Evolutionary conservation across 1,284 basidiomycete species (phyloP).

Genomic region (Sanghuangporus sanghuang): DNA sequence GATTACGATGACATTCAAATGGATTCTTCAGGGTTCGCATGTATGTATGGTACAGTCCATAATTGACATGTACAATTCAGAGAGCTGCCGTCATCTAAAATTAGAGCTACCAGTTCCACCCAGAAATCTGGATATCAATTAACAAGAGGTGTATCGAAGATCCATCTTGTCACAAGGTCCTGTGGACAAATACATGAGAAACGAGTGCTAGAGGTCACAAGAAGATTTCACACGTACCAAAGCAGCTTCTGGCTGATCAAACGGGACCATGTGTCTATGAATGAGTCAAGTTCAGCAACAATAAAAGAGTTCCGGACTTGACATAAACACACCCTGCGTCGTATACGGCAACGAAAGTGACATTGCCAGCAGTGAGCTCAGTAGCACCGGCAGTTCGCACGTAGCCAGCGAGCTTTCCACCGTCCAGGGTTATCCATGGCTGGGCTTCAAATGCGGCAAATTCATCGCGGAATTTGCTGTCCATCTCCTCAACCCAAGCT

Average conservation of each 20-base stretch:
- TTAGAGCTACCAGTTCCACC: neutral
- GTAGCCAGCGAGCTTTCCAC: conserved; percentile 45
- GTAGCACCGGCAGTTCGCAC: conserved; percentile 59
- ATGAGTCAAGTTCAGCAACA: conserved; percentile 5
- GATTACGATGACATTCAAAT: neutral
- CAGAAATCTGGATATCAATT: neutral
- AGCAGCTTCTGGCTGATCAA: conserved; percentile 77
- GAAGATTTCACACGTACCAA: conserved; percentile 26
- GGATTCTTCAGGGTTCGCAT: neutral
- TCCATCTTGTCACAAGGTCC: conserved; percentile 50
- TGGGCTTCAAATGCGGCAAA: conserved; percentile 48
- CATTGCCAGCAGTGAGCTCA: conserved; percentile 61
- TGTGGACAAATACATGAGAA: conserved; percentile 15
- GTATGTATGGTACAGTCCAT: neutral
- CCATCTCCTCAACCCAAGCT: conserved; percentile 60
- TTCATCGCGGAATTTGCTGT: conserved; percentile 57
- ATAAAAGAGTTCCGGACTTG: neutral
- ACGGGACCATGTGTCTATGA: conserved; percentile 76
- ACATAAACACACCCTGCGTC: conserved; percentile 61
- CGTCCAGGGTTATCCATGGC: conserved; percentile 49
- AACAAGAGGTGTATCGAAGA: conserved; percentile 39
- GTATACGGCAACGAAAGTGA: conserved; percentile 68
- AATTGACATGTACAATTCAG: neutral
- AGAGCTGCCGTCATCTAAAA: neutral
- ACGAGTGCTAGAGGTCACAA: neutral